Conservation (phyloP, 1,284 basidiomycete genomes). For the Puccinia horiana region DNA sequence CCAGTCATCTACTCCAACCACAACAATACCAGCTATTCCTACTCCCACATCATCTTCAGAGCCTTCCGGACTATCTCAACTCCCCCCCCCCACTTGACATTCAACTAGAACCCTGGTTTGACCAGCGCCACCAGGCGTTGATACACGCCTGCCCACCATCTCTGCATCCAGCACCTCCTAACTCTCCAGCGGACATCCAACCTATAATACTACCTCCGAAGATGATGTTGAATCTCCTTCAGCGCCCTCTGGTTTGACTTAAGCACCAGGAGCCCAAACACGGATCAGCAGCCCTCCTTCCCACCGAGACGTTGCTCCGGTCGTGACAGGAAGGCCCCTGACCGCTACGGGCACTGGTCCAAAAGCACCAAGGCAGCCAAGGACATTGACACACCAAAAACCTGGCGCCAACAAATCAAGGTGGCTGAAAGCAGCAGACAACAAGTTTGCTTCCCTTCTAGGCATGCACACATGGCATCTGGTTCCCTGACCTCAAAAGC, state of each 20-base stretch:
- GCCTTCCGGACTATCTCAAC: neutral
- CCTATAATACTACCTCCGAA: neutral
- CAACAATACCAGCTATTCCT: too few relatives aligned
- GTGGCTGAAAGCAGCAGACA: neutral
- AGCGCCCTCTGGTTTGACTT: neutral
- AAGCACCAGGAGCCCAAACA: neutral
- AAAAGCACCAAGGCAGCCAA: neutral
- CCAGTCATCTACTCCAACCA: too few relatives aligned
- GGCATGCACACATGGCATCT: neutral
- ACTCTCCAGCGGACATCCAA: too few relatives aligned
- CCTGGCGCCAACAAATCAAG: neutral
- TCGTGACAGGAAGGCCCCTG: neutral
- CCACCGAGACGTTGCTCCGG: neutral
- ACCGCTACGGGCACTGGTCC: neutral
- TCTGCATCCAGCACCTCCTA: neutral
- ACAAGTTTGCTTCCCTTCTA: too few relatives aligned
- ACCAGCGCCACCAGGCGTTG: too few relatives aligned
- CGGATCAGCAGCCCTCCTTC: neutral
- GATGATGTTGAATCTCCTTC: too few relatives aligned
- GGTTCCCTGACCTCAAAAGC: neutral
- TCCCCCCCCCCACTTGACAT: too few relatives aligned
- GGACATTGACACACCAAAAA: neutral
- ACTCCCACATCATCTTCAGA: neutral
- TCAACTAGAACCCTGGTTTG: too few relatives aligned
- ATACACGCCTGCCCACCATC: too few relatives aligned